Evolutionary conservation across 768 basidiomycete species (phyloP).

Genomic region (Cantharellus cinnabarinus): DNA sequence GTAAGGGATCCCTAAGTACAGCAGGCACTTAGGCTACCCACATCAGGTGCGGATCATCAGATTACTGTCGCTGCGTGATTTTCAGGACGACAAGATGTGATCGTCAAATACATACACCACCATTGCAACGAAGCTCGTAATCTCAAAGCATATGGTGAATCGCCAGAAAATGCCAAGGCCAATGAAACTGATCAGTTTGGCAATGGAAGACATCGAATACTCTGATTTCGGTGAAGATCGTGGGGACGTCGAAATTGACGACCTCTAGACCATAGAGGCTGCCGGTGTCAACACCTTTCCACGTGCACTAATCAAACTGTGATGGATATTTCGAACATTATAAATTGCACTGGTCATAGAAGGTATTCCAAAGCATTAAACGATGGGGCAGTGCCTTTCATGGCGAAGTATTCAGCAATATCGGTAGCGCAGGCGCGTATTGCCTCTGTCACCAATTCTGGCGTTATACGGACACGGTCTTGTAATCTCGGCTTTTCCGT

Average conservation of each 20-base stretch:
- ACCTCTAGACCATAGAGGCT: conserved; percentile 32
- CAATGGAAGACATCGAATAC: conserved; percentile 71
- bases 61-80: conserved; percentile 83
- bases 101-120: conserved; percentile 84
- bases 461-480: conserved; percentile 35
- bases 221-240: conserved; percentile 75
- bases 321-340: neutral
- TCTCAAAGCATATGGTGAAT: conserved; percentile 64
- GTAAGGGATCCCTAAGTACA: conserved; percentile 19
- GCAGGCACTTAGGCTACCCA: neutral
- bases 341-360: neutral
- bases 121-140: conserved; percentile 63
- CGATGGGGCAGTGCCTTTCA: conserved; percentile 32
- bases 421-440: conserved; percentile 43
- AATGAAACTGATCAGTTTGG: conserved; percentile 91
- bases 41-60: conserved; percentile 95
- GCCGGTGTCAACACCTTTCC: neutral
- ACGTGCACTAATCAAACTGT: neutral
- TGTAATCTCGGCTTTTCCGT: conserved; percentile 33
- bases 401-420: conserved; percentile 52
- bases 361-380: conserved; percentile 1
- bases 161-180: conserved; percentile 90
- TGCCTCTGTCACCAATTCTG: conserved; percentile 43
- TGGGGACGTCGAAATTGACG: conserved; percentile 76
- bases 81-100: conserved; percentile 99